Evolutionary conservation across 2,329 filamentous ascomycete genomes (phyloP), one percentile per base, ranked within the genome.

Genomic region (Monosporascus sp.): DNA sequence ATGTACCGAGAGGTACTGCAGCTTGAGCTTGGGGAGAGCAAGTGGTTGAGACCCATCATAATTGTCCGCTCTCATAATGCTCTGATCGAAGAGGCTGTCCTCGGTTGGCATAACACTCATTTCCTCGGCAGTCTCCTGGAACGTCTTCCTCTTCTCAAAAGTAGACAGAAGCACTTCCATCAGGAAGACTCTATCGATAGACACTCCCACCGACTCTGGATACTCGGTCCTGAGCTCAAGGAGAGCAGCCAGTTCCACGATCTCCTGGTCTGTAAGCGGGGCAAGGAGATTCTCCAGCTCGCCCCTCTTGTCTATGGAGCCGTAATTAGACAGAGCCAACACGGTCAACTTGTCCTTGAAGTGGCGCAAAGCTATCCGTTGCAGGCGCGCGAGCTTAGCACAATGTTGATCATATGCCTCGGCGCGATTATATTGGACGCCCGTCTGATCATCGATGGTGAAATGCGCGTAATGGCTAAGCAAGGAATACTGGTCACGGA

Each of bases 261-360:
- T 70, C 69, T 97, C 93, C 0, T 80, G 78, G 60, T 96, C 90
- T 3, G 82, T 81, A 50, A 99, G 74, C 11, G 80, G 75, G 52
- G 85, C 82, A 6, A 99, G 74, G 58, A 97, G 86, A 24, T 82
- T 79, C 65, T 88, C 82, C 17, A 99, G 78, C 60, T 97, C 94
- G 6, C 81, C 77, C 44, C 90, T 81, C 65, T 89, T 87, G 59
- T 92, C 87, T 57, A 99, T 88, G 4, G 91, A 88, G 2, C 87
- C 91, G 67, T 95, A 95, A 67, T 99, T 97, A 19, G 94, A 94
- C 40, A 99, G 74, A 1, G 93, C 90, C 55, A 99, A 74, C 40
- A 99, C 87, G n/a, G 87, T 91, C 38, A 99, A 75, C 71, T 97
- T 96, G 7, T 91, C 85, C 63, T 89, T 91, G 72, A 96, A 97